Conservation (phyloP, 257 asterid genomes). For the Primulina tabacum region DNA sequence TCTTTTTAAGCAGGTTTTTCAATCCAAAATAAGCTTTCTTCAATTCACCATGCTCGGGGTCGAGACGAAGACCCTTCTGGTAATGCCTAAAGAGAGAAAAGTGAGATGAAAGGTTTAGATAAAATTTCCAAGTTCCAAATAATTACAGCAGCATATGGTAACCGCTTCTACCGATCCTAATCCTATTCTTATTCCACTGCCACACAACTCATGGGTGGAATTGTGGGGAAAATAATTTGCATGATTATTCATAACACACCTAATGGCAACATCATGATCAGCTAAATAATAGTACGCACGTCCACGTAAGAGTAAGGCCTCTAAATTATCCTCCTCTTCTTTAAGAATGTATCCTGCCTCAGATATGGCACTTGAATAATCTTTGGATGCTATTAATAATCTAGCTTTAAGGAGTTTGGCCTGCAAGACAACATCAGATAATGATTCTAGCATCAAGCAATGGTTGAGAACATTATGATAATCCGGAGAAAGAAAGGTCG, state of each 20-base stretch:
- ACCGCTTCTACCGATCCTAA: slow-evolving; percentile 10
- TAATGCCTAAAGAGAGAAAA: slow-evolving; percentile 60
- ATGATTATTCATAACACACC: slow-evolving; percentile 39
- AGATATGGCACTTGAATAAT: slow-evolving; percentile 75
- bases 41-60: slow-evolving; percentile 88
- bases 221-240: slow-evolving; percentile 13
- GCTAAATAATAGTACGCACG: slow-evolving; percentile 92
- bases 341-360: slow-evolving; percentile 83
- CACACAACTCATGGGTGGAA: slow-evolving; percentile 6
- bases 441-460: slow-evolving; percentile 16
- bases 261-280: slow-evolving; percentile 84
- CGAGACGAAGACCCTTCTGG: slow-evolving; percentile 93
- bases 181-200: slow-evolving; percentile 9
- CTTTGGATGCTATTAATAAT: slow-evolving; percentile 60
- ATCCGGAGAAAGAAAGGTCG: neutral
- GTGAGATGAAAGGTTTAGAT: slow-evolving; percentile 5
- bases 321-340: slow-evolving; percentile 79
- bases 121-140: slow-evolving; percentile 4
- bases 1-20: slow-evolving; percentile 84
- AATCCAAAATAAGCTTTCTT: slow-evolving; percentile 88
- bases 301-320: slow-evolving; percentile 86
- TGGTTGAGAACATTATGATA: neutral
- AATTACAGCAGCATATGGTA: neutral
- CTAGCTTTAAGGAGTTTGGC: slow-evolving; percentile 78
- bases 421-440: slow-evolving; percentile 38